Conservation (phyloP, 352 stramenopile genomes). For the Discostella stelligera region DNA sequence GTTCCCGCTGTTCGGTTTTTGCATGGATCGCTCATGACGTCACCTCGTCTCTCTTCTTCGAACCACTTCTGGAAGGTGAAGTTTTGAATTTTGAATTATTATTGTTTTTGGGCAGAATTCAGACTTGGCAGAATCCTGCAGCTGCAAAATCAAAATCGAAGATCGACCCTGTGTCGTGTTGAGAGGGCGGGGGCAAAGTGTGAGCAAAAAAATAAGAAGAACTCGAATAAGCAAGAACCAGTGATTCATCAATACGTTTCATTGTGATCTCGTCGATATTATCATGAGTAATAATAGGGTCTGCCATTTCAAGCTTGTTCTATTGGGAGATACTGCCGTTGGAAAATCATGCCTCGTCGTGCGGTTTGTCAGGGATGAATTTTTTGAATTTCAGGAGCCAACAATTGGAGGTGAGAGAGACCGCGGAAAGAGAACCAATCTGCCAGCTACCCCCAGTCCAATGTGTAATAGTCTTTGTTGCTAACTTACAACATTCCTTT, state of each 20-base stretch:
- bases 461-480: neutral
- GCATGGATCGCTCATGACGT: neutral
- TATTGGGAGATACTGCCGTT: constrained; percentile 98
- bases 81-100: neutral
- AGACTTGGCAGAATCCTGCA: neutral
- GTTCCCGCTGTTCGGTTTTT: neutral
- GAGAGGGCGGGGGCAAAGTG: too few species aligned
- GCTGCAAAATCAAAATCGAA: too few species aligned
- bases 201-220: neutral
- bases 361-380: constrained; percentile 98
- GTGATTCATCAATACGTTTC: neutral
- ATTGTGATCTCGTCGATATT: neutral
- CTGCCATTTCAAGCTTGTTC: constrained; percentile 98
- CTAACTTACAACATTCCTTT: neutral
- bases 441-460: neutral
- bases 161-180: neutral
- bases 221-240: neutral
- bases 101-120: neutral
- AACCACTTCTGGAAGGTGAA: too few species aligned
- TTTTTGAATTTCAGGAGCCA: constrained; percentile 99
- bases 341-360: constrained; percentile 99
- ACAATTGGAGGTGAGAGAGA: constrained; percentile 87
- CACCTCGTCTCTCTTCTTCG: neutral
- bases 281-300: constrained; percentile 52
- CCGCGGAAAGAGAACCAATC: neutral